A percentile compares a stretch with the other conserved stretches of the same genome.
phyloP scores from a whole-genome alignment of 2,329 filamentous ascomycete genomes.

The Aspergillus texensis region DNA sequence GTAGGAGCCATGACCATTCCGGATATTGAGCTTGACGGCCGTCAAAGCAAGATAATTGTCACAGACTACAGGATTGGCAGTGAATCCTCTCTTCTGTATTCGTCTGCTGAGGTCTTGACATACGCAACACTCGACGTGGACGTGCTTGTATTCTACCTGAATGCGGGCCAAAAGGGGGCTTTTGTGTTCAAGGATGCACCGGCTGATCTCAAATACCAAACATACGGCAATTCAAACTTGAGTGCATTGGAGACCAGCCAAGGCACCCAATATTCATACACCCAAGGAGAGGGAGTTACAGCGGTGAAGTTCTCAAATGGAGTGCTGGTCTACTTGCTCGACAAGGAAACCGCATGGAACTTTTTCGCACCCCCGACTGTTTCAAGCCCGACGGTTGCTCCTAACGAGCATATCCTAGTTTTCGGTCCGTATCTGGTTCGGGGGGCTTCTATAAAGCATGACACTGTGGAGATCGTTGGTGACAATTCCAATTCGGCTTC shows the following conservation, averaged over 20 bases:
- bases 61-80: constrained; percentile 56
- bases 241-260: constrained; percentile 28
- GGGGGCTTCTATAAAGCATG: constrained; percentile 37
- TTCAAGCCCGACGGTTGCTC: constrained; percentile 47
- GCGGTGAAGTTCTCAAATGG: constrained; percentile 54
- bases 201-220: constrained; percentile 40
- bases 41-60: constrained; percentile 58
- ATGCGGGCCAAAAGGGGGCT: constrained; percentile 52
- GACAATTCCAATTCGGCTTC: constrained; percentile 46
- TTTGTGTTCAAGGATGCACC: constrained; percentile 51
- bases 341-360: constrained; percentile 57
- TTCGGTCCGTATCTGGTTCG: constrained; percentile 51
- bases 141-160: constrained; percentile 54
- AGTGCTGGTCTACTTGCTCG: constrained; percentile 55
- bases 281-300: constrained; percentile 50
- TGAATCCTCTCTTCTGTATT: constrained; percentile 51
- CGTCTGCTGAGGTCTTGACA: constrained; percentile 53
- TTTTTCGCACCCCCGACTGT: constrained; percentile 59
- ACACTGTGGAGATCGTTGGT: constrained; percentile 41
- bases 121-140: constrained; percentile 47
- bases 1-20: constrained; percentile 35
- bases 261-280: constrained; percentile 48
- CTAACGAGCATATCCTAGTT: constrained; percentile 52
- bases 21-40: constrained; percentile 53
- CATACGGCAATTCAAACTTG: constrained; percentile 46